phyloP scores from a whole-genome alignment of 306 rosid species.

The Cotoneaster glaucophyllus region DNA sequence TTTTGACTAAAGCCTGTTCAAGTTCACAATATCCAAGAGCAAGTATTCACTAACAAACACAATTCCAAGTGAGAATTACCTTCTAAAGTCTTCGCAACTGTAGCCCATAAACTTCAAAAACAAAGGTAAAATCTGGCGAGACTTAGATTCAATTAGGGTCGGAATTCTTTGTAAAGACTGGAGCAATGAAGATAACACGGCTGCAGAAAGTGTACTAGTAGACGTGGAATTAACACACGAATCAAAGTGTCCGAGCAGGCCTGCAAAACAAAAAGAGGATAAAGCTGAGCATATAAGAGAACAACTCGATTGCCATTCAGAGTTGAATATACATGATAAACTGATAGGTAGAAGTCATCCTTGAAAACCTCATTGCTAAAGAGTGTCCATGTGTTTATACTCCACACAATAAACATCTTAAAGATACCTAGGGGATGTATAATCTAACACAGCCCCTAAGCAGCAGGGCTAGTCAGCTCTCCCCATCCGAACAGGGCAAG shows the following conservation, averaged over 20 bases:
- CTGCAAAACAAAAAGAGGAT: slow-evolving; percentile 41
- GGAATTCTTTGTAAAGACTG: slow-evolving; percentile 71
- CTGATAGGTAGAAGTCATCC: background rate
- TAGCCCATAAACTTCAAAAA: slow-evolving; percentile 81
- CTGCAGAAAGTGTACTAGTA: slow-evolving; percentile 55
- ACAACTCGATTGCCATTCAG: background rate
- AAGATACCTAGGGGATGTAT: background rate
- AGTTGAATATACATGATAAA: background rate
- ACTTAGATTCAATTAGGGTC: slow-evolving; percentile 49
- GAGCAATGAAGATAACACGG: slow-evolving; percentile 58
- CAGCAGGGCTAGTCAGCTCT: background rate
- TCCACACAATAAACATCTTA: background rate
- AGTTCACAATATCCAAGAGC: background rate
- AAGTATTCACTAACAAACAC: slow-evolving; percentile 4
- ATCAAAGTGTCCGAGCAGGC: slow-evolving; percentile 47
- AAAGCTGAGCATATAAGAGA: background rate
- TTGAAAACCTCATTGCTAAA: background rate
- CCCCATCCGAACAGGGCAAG: background rate
- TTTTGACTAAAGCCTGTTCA: background rate
- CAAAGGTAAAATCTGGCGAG: slow-evolving; percentile 53
- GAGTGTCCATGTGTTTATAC: background rate
- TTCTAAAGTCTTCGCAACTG: slow-evolving; percentile 31
- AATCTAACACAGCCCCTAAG: background rate
- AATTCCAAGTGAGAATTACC: slow-evolving; percentile 38
- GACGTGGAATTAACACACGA: slow-evolving; percentile 36